Percentiles rank a stretch among this genome's conserved stretches.
Conservation (phyloP, 768 basidiomycete genomes). For the Lepiota venenata region DNA sequence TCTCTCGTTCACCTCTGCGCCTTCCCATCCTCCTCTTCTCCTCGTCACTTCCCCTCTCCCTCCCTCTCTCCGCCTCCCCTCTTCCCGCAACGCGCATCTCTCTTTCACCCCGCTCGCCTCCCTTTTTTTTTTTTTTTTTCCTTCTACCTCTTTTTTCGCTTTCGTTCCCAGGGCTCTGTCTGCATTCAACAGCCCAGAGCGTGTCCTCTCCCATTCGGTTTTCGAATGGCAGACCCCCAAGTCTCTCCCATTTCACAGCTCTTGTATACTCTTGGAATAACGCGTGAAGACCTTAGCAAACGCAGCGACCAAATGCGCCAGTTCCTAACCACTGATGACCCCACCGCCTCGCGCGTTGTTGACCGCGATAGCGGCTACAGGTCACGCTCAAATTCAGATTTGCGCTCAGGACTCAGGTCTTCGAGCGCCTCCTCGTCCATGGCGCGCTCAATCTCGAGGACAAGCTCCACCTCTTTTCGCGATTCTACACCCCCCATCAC, state of each 20-base stretch:
- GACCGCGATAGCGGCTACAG: constrained; percentile 30
- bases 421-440: constrained; percentile 31
- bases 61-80: neutral
- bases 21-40: constrained; percentile 8
- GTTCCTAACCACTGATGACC: constrained; percentile 59
- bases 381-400: constrained; percentile 32
- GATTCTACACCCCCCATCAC: constrained; percentile 57
- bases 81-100: neutral
- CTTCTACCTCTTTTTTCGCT: constrained; percentile 10
- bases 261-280: constrained; percentile 67
- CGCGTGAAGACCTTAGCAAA: constrained; percentile 68
- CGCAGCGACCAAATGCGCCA: constrained; percentile 80
- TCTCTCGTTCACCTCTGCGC: constrained; percentile 1
- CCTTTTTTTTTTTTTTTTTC: constrained; percentile 13
- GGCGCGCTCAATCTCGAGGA: constrained; percentile 41
- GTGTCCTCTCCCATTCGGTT: constrained; percentile 14
- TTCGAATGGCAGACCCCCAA: constrained; percentile 37
- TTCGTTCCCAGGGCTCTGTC: constrained; percentile 12
- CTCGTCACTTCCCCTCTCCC: constrained; percentile 1
- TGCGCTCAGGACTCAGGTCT: constrained; percentile 32
- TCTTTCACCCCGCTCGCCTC: constrained; percentile 10
- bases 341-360: constrained; percentile 42
- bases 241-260: constrained; percentile 73
- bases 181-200: constrained; percentile 8
- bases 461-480: constrained; percentile 46